These are phyloP conservation scores for Chamaenerion angustifolium DNA, from an alignment of 345 rosid species.

Conservation along the genomic window DNA sequence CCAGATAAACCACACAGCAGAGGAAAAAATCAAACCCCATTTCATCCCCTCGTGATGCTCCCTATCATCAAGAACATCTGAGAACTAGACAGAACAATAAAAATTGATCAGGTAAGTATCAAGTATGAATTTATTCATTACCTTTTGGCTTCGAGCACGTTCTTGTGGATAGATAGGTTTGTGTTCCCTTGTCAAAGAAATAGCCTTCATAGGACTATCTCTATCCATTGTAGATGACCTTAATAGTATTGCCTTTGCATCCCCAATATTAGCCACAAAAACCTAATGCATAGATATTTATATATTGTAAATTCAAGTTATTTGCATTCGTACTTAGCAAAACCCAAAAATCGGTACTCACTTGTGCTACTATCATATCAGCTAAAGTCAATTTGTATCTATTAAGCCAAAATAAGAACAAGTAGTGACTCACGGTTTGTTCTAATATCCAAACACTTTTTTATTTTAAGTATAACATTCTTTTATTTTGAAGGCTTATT, in stretches of 20 bases:
- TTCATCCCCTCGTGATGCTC: too few species aligned
- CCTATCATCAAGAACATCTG: too few species aligned
- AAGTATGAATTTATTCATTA: slow-evolving; percentile 10
- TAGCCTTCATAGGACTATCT: slow-evolving; percentile 41
- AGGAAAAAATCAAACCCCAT: too few species aligned
- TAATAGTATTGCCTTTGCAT: slow-evolving; percentile 79
- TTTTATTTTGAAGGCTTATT: too few species aligned
- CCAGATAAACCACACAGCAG: too few species aligned
- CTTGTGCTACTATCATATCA: neutral
- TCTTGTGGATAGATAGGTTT: slow-evolving; percentile 84
- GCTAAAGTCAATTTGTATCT: too few species aligned
- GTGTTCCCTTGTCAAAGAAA: slow-evolving; percentile 79
- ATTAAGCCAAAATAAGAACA: neutral
- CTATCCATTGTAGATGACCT: slow-evolving; percentile 36
- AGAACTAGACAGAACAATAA: neutral
- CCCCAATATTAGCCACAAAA: slow-evolving; percentile 79
- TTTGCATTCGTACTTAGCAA: neutral
- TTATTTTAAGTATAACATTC: too few species aligned
- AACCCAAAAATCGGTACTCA: neutral
- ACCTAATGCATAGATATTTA: slow-evolving; percentile 24
- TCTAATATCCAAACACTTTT: slow-evolving; percentile 65
- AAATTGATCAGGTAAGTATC: neutral
- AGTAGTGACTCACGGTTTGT: slow-evolving; percentile 32
- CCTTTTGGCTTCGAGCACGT: slow-evolving; percentile 86
- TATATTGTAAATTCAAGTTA: neutral